Evolutionary conservation across 495 filamentous ascomycete genomes (phyloP).

Genomic region (Lasiosphaeriaceae sp.): DNA sequence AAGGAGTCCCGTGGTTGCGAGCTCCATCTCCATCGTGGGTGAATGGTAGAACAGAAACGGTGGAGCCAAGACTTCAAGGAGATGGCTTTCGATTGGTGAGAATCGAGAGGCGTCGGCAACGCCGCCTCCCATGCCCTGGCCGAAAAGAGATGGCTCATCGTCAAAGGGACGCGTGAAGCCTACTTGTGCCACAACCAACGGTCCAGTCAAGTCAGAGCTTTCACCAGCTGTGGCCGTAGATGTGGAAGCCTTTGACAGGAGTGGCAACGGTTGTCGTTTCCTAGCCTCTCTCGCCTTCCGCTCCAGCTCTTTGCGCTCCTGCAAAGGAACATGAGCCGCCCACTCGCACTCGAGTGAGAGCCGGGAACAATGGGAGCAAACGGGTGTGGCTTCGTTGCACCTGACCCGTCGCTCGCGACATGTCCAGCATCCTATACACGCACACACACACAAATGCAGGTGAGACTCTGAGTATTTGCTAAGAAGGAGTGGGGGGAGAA

Average conservation of each 20-base stretch:
- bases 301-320: not conserved
- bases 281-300: not conserved
- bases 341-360: slow-evolving; percentile 5
- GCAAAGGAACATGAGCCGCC: slow-evolving; percentile 2
- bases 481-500: not conserved
- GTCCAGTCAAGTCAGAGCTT: not conserved
- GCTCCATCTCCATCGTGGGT: slow-evolving; percentile 7
- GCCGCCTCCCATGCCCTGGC: not conserved
- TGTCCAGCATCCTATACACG: slow-evolving; percentile 12
- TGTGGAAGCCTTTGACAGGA: not conserved
- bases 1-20: slow-evolving; percentile 2
- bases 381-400: slow-evolving; percentile 12
- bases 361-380: slow-evolving; percentile 7
- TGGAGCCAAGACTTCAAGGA: not conserved
- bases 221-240: too few species aligned
- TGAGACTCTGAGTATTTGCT: not conserved
- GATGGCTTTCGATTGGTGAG: not conserved
- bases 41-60: not conserved
- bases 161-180: not conserved
- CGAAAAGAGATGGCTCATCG: not conserved
- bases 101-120: not conserved
- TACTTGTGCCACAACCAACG: not conserved
- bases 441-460: too few species aligned
- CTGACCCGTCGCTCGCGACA: slow-evolving; percentile 15
- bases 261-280: not conserved